phyloP scores from a whole-genome alignment of 495 filamentous ascomycete species.

The Penicillium maclennaniae region DNA sequence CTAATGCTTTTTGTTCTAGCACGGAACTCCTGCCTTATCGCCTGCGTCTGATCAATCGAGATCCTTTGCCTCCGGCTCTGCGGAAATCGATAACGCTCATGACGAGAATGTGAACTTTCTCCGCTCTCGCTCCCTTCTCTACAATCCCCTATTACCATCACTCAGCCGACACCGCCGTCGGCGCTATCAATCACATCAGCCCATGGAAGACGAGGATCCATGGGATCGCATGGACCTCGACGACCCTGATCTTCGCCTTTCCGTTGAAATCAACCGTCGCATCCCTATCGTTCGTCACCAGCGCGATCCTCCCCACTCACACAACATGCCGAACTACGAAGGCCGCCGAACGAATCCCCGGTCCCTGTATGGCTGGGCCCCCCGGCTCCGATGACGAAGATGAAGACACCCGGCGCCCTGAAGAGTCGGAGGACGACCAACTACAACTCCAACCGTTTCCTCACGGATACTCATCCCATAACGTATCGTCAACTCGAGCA shows the following conservation, averaged over 20 bases:
- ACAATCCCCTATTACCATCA: constrained; percentile 32
- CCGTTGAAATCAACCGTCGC: constrained; percentile 41
- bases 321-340: constrained; percentile 43
- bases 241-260: constrained; percentile 31
- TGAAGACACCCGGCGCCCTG: constrained; percentile 23
- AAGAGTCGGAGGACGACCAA: constrained; percentile 32
- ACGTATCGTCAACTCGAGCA: constrained; percentile 23
- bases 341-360: constrained; percentile 46
- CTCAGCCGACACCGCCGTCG: constrained; percentile 37
- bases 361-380: constrained; percentile 58
- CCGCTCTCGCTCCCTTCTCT: constrained; percentile 39
- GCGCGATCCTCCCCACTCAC: constrained; percentile 21
- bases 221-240: constrained; percentile 38
- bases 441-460: constrained; percentile 30
- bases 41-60: constrained; percentile 26
- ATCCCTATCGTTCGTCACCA: constrained; percentile 39
- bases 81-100: constrained; percentile 51
- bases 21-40: constrained; percentile 34
- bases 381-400: constrained; percentile 54
- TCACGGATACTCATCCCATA: constrained; percentile 26
- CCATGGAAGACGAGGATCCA: constrained; percentile 31
- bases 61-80: constrained; percentile 41
- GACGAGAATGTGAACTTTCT: constrained; percentile 59
- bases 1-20: constrained; percentile 9
- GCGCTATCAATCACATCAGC: constrained; percentile 26